phyloP scores from a whole-genome alignment of 2,329 filamentous ascomycete species.

The Malbranchea zuffiana region DNA sequence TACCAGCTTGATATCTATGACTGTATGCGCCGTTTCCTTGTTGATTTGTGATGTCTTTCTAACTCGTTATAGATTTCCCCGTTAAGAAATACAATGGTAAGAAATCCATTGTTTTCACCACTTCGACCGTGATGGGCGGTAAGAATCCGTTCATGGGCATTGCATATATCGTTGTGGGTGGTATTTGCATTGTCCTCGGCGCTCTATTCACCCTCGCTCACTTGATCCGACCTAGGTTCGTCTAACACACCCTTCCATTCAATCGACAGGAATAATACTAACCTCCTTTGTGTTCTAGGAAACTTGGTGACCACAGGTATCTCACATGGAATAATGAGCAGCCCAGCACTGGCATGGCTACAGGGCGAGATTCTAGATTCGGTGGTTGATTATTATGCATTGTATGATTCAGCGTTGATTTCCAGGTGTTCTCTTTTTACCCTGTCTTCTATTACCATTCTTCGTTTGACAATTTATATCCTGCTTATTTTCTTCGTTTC shows the following conservation, averaged over 20 bases:
- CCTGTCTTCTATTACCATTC: background rate
- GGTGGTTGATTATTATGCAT: background rate
- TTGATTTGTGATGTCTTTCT: constrained; percentile 4
- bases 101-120: constrained; percentile 83
- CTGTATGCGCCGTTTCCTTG: constrained; percentile 47
- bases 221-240: constrained; percentile 77
- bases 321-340: constrained; percentile 83
- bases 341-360: constrained; percentile 44
- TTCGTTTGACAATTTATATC: too few species aligned
- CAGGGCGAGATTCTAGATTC: constrained; percentile 46
- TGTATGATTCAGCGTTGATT: background rate
- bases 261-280: background rate
- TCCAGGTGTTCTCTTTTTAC: background rate
- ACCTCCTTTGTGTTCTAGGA: constrained; percentile 44
- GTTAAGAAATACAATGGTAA: constrained; percentile 69
- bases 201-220: constrained; percentile 81
- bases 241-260: constrained; percentile 11
- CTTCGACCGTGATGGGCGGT: constrained; percentile 83
- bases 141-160: constrained; percentile 94
- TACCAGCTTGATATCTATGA: constrained; percentile 70
- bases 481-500: too few species aligned
- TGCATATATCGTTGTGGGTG: constrained; percentile 86
- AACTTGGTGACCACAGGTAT: constrained; percentile 96
- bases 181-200: constrained; percentile 81
- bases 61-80: constrained; percentile 57